phyloP scores from a whole-genome alignment of 345 rosid species.

The Carallia pectinifolia region DNA sequence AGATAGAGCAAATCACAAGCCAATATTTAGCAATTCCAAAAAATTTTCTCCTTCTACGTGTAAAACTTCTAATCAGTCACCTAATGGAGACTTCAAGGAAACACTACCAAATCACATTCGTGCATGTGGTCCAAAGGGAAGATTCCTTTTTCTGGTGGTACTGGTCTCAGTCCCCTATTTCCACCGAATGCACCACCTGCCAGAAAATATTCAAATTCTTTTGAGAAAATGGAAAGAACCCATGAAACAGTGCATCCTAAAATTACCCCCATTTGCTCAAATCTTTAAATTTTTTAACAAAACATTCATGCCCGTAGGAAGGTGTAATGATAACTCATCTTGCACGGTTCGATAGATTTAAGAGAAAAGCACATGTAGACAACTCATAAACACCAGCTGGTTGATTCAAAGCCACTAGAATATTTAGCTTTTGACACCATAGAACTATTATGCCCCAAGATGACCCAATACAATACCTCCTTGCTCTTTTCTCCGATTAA shows the following conservation, averaged over 20 bases:
- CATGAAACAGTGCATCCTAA: neutral
- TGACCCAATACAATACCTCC: no score
- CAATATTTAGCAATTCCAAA: no score
- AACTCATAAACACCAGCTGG: no score
- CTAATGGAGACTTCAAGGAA: neutral
- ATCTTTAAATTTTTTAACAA: no score
- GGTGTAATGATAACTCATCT: no score
- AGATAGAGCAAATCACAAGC: neutral
- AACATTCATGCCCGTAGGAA: no score
- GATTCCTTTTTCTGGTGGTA: constrained; percentile 91
- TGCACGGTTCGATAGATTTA: no score
- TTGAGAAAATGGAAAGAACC: neutral
- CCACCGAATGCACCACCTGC: constrained; percentile 98
- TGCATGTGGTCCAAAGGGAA: constrained; percentile 92
- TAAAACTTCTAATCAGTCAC: neutral
- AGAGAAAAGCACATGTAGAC: no score
- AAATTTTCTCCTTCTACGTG: neutral
- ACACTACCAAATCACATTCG: constrained; percentile 70
- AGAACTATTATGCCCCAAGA: no score
- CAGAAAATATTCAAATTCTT: neutral
- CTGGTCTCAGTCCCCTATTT: constrained; percentile 80
- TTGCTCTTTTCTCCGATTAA: no score
- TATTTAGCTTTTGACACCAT: no score
- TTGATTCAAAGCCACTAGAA: no score
- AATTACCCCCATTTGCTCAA: neutral